Conservation (phyloP, 306 rosid genomes). For the Glycyrrhiza uralensis region DNA sequence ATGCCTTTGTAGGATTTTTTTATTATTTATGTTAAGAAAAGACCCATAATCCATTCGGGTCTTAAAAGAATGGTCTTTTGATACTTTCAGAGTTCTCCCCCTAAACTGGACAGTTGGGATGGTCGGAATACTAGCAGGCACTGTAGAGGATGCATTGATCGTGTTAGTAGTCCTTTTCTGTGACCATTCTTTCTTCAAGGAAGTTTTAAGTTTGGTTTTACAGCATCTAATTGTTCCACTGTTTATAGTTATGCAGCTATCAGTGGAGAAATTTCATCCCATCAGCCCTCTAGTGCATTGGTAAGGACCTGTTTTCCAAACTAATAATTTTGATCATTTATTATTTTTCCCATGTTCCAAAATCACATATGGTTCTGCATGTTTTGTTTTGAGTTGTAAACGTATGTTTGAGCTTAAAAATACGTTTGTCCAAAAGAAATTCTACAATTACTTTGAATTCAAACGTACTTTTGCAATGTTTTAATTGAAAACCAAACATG, state of each 20-base stretch:
- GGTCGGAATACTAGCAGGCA: constrained; percentile 90
- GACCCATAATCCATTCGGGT: too few relatives aligned
- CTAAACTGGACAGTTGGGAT: constrained; percentile 94
- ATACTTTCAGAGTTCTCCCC: constrained; percentile 75
- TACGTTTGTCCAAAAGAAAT: too few relatives aligned
- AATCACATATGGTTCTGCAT: constrained; percentile 11
- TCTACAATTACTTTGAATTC: too few relatives aligned
- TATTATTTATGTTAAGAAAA: too few relatives aligned
- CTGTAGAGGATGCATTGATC: constrained; percentile 73
- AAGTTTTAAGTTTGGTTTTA: constrained; percentile 17
- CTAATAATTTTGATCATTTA: neutral
- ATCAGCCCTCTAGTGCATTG: constrained; percentile 13
- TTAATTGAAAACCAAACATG: too few relatives aligned
- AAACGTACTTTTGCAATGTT: too few relatives aligned
- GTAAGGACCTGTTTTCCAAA: constrained; percentile 39
- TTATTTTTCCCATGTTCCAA: neutral
- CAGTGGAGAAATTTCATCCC: constrained; percentile 48
- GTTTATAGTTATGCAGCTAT: constrained; percentile 75
- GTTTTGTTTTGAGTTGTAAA: too few relatives aligned
- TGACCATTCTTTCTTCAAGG: constrained; percentile 7
- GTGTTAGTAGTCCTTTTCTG: constrained; percentile 50
- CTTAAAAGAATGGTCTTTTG: constrained; percentile 10
- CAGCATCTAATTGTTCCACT: constrained; percentile 14
- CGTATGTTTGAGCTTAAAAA: too few relatives aligned
- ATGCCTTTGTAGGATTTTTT: too few relatives aligned